These are phyloP conservation scores for Colletotrichum sojae DNA, from an alignment of 2,329 filamentous ascomycete genomes.

Conservation along the genomic window DNA sequence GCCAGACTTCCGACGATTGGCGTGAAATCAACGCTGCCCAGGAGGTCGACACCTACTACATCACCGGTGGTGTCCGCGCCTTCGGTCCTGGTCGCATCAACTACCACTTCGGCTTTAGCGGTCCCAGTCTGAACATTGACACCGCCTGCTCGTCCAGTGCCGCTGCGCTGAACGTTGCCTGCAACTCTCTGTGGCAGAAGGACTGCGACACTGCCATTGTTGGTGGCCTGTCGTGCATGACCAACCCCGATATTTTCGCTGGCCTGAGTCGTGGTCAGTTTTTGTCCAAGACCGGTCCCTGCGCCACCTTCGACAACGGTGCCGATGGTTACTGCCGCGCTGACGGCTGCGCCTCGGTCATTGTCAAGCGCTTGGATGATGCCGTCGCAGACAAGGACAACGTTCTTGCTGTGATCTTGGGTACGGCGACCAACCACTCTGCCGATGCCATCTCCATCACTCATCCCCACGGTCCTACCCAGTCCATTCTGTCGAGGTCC, in stretches of 20 bases:
- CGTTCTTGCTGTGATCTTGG: conserved; percentile 82
- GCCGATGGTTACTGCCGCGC: conserved; percentile 89
- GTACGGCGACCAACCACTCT: conserved; percentile 84
- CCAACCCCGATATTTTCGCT: conserved; percentile 85
- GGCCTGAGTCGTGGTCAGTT: conserved; percentile 84
- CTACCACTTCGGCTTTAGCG: conserved; percentile 84
- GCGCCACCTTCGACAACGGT: conserved; percentile 84
- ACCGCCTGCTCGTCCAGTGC: conserved; percentile 84
- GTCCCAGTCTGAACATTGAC: conserved; percentile 80
- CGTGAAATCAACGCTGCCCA: conserved; percentile 82
- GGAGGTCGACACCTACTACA: conserved; percentile 71
- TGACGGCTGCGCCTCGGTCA: conserved; percentile 80
- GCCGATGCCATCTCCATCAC: conserved; percentile 87
- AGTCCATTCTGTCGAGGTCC: conserved; percentile 78
- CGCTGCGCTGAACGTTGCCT: conserved; percentile 78
- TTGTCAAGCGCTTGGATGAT: conserved; percentile 86
- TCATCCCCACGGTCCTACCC: conserved; percentile 83
- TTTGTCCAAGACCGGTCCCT: conserved; percentile 81
- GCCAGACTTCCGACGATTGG: conserved; percentile 84
- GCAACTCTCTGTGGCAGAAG: conserved; percentile 79
- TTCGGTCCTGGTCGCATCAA: conserved; percentile 76
- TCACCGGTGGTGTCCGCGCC: conserved; percentile 65
- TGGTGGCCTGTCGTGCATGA: conserved; percentile 83
- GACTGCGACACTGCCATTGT: conserved; percentile 87
- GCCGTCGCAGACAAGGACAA: conserved; percentile 83